These are phyloP conservation scores for Kuraishia hungarica DNA, from an alignment of 805 yeast species.

Conservation along the genomic window DNA sequence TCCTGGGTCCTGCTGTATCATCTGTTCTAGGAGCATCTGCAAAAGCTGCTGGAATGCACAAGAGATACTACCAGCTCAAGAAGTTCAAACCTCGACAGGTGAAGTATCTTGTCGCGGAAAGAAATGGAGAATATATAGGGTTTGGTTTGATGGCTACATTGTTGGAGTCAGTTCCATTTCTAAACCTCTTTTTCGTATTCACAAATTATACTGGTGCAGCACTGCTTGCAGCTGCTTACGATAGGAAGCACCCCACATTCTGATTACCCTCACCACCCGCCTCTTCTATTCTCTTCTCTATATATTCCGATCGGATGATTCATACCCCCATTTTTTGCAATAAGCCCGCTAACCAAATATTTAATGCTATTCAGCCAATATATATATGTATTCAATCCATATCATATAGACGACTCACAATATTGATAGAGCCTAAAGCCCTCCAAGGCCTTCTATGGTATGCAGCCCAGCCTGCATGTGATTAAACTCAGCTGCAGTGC, in stretches of 20 bases:
- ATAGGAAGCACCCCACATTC: not conserved
- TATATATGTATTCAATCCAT: no score
- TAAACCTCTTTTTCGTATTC: conserved; percentile 44
- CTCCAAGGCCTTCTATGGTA: no score
- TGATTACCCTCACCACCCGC: no score
- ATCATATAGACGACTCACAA: no score
- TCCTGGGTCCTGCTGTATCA: conserved; percentile 47
- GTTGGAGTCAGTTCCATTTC: conserved; percentile 45
- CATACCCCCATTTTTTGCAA: no score
- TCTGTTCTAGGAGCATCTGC: conserved; percentile 44
- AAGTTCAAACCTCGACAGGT: conserved; percentile 26
- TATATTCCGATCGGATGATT: no score
- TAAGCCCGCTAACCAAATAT: no score
- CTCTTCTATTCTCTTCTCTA: not conserved
- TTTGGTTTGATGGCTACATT: conserved; percentile 47
- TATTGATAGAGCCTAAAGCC: no score
- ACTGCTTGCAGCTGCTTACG: conserved; percentile 11
- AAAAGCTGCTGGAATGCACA: conserved; percentile 42
- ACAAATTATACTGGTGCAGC: conserved; percentile 60
- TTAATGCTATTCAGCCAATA: no score
- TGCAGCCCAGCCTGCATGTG: no score
- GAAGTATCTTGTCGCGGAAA: conserved; percentile 20
- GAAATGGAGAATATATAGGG: conserved; percentile 31
- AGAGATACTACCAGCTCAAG: conserved; percentile 49
- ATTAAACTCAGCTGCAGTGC: no score